Percentiles rank a stretch among this genome's conserved stretches.
Conservation (phyloP, 2,329 filamentous ascomycete genomes). For the Penicillium sp. region DNA sequence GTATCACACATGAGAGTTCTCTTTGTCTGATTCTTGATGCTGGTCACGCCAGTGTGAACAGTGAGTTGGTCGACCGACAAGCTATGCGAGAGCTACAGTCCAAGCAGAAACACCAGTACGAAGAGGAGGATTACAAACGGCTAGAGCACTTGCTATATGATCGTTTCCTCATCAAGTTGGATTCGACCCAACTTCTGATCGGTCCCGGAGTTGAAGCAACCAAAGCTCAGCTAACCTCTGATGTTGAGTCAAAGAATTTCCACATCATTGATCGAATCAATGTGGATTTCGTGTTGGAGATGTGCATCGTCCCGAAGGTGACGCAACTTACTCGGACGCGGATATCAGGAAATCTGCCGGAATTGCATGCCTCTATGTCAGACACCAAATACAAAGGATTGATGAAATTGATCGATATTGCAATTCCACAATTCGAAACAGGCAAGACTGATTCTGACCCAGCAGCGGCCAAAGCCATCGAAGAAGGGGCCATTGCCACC, state of each 20-base stretch:
- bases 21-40: conserved; percentile 94
- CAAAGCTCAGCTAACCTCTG: conserved; percentile 72
- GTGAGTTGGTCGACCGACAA: conserved; percentile 88
- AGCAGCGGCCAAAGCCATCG: conserved; percentile 33
- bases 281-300: conserved; percentile 93
- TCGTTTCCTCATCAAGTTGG: conserved; percentile 88
- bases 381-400: conserved; percentile 96
- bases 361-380: conserved; percentile 87
- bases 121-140: conserved; percentile 81
- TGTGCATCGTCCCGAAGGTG: conserved; percentile 94
- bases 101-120: conserved; percentile 85
- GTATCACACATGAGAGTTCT: conserved; percentile 75
- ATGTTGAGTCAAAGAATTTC: conserved; percentile 68
- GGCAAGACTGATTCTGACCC: conserved; percentile 40
- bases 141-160: conserved; percentile 97
- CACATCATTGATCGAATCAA: conserved; percentile 97
- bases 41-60: conserved; percentile 91
- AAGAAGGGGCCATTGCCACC: conserved; percentile 29
- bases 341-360: conserved; percentile 85
- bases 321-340: conserved; percentile 89
- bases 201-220: conserved; percentile 90
- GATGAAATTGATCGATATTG: conserved; percentile 95
- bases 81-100: conserved; percentile 86
- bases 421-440: conserved; percentile 77
- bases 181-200: conserved; percentile 93